Conservation (phyloP, 1,284 basidiomycete species). For the Ganoderma resinaceum region DNA sequence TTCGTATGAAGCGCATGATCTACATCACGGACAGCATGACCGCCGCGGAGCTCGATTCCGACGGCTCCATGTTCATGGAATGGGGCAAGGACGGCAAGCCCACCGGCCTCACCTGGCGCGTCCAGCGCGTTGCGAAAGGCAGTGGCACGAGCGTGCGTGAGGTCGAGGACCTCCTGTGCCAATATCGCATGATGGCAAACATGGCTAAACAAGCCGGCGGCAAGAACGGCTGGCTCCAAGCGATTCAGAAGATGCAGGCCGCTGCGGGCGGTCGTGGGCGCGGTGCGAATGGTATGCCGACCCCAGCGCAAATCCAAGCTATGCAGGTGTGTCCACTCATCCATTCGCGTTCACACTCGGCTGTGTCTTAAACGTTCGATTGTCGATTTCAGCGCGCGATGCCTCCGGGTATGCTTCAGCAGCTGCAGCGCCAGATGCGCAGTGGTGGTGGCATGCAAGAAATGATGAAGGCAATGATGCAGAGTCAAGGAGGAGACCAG, state of each 20-base stretch:
- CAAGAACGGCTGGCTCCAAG: slow-evolving; percentile 91
- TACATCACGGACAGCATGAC: slow-evolving; percentile 99
- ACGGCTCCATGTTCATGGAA: slow-evolving; percentile 89
- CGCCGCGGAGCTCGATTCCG: slow-evolving; percentile 92
- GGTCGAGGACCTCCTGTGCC: slow-evolving; percentile 95
- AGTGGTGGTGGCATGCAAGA: slow-evolving; percentile 90
- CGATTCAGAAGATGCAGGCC: slow-evolving; percentile 91
- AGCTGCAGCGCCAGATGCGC: slow-evolving; percentile 84
- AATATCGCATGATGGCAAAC: slow-evolving; percentile 97
- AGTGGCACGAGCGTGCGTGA: slow-evolving; percentile 97
- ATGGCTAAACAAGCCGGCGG: slow-evolving; percentile 98
- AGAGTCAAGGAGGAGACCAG: slow-evolving; percentile 84
- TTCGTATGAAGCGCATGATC: slow-evolving; percentile 97
- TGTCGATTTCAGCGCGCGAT: slow-evolving; percentile 69
- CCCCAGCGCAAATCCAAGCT: slow-evolving; percentile 90
- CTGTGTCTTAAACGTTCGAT: neutral
- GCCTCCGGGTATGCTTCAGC: slow-evolving; percentile 89
- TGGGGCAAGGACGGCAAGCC: slow-evolving; percentile 86
- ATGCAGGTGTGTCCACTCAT: slow-evolving; percentile 72
- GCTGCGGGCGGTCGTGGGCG: slow-evolving; percentile 86
- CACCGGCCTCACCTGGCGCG: slow-evolving; percentile 83
- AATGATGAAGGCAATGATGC: slow-evolving; percentile 97
- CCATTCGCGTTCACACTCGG: neutral
- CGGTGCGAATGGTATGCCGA: slow-evolving; percentile 87
- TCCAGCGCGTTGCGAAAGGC: slow-evolving; percentile 89